A percentile compares a stretch with the other conserved stretches of the same genome.
Conservation (phyloP, 2,329 filamentous ascomycete genomes). For the Madurella fahalii region DNA sequence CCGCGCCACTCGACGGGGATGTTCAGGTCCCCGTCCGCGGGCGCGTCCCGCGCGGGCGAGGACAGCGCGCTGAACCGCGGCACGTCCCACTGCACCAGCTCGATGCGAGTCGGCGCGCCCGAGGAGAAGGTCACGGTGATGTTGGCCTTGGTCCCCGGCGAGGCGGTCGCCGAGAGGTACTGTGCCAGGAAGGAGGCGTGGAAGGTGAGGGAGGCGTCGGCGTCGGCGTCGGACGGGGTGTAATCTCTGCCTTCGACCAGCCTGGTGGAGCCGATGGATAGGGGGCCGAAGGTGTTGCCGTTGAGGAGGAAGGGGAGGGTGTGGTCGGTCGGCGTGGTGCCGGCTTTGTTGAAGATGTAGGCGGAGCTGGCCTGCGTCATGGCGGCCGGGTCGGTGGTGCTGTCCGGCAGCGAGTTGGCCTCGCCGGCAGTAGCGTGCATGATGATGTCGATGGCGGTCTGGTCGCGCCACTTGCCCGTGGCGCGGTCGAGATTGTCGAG, state of each 20-base stretch:
- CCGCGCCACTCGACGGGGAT: constrained; percentile 53
- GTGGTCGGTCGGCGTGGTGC: constrained; percentile 39
- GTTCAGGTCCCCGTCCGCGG: constrained; percentile 34
- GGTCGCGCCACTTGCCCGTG: constrained; percentile 47
- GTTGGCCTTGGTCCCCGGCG: constrained; percentile 45
- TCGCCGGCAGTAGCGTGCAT: constrained; percentile 40
- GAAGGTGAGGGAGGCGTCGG: constrained; percentile 40
- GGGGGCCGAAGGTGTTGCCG: constrained; percentile 46
- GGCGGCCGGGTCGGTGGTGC: constrained; percentile 45
- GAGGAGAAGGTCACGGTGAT: constrained; percentile 51
- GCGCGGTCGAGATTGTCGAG: constrained; percentile 50
- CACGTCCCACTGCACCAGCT: constrained; percentile 50
- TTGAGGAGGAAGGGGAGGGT: constrained; percentile 50
- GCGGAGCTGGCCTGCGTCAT: constrained; percentile 47
- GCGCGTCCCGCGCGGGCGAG: constrained; percentile 2
- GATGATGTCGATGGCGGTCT: constrained; percentile 44
- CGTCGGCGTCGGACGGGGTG: constrained; percentile 34
- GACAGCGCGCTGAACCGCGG: constrained; percentile 34
- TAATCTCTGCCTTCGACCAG: constrained; percentile 44
- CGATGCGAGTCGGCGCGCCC: constrained; percentile 43
- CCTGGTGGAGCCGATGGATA: constrained; percentile 34
- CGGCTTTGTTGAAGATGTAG: constrained; percentile 51
- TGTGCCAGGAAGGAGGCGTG: constrained; percentile 42
- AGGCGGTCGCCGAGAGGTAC: constrained; percentile 38
- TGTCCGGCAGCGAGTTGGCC: constrained; percentile 47